Evolutionary conservation across 2,329 filamentous ascomycete species (phyloP), one percentile per base, ranked within the genome.

Genomic region (Colletotrichum sp.): DNA sequence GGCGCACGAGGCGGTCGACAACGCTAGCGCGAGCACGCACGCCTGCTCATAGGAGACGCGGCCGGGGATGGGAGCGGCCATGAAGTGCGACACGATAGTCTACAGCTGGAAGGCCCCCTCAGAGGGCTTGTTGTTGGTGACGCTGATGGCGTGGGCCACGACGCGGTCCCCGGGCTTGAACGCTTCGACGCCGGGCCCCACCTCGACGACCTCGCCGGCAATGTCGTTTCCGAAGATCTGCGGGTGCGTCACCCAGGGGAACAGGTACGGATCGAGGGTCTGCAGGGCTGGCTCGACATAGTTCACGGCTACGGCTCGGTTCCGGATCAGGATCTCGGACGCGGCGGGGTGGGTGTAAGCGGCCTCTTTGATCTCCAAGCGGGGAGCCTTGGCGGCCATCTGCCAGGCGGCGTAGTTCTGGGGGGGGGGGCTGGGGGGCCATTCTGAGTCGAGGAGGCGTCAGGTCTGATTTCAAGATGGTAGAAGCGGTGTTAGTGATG

Each of bases 141-240:
- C 2, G 12, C 24, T 66, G 43, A 63, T 36, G 59, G 63, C 28
- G 70, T 77, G 48, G 65, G 61, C 72, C 4, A 78, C 24, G 34
- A 82, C 80, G 18, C 78, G 77, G 67, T 81, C 79, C 12, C 81
- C 81, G 6, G 68, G 64, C 65, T 77, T 78, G 68, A 81, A 79
- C 7, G 64, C 43, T 4, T 64, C 60, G 16, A 81, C 80, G 12
- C 59, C 74, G 30, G 75, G 36, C n/a, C 80, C 80, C 10, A 80
- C 73, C 52, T 77, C 72, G 43, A 73, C 36, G 34, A 81, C 78
- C 61, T 79, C 77, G 63, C 81, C 79, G 12, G 79, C 78, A 26
- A 80, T 70, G 64, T 82, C 80, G 21, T 39, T 26, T 14, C 72
- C 69, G 39, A 78, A 59, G 14, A 75, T 71, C 18, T 60, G 55